Conservation (phyloP, 2,329 filamentous ascomycete species). For the Exophiala aquamarina region DNA sequence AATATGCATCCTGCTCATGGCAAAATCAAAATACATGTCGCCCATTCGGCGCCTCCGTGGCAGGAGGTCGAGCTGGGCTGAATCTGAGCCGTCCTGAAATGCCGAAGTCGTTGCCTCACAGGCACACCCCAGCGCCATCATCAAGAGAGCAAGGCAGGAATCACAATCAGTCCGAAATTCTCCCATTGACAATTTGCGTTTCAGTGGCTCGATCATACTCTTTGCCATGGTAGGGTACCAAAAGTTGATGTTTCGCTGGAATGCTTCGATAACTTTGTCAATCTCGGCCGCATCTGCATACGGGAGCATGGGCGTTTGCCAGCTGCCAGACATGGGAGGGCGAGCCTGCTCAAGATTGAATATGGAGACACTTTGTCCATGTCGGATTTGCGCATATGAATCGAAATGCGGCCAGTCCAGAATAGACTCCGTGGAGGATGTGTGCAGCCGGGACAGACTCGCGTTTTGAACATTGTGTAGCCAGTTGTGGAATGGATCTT, state of each 20-base stretch:
- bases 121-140: conserved; percentile 51
- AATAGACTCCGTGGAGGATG: conserved; percentile 53
- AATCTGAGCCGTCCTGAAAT: conserved; percentile 12
- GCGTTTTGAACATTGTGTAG: conserved; percentile 44
- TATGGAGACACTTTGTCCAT: conserved; percentile 45
- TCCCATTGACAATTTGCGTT: conserved; percentile 35
- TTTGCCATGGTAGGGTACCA: conserved; percentile 55
- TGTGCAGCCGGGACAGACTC: conserved; percentile 52
- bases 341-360: conserved; percentile 51
- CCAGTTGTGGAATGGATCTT: conserved; percentile 26
- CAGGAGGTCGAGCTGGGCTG: conserved; percentile 32
- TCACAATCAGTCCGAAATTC: conserved; percentile 40
- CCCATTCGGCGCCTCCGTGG: conserved; percentile 38
- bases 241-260: conserved; percentile 51
- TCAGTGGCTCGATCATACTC: conserved; percentile 37
- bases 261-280: conserved; percentile 43
- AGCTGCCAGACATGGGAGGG: conserved; percentile 30
- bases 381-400: conserved; percentile 43
- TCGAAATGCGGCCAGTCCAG: conserved; percentile 54
- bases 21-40: conserved; percentile 48
- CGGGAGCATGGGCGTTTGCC: conserved; percentile 38
- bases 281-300: conserved; percentile 46
- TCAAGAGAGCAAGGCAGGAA: conserved; percentile 46
- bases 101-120: conserved; percentile 40
- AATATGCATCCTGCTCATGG: conserved; percentile 47